Evolutionary conservation across 331 rosid genomes (phyloP), one percentile per base, ranked within the genome.

Genomic region (Malus hybrid): DNA sequence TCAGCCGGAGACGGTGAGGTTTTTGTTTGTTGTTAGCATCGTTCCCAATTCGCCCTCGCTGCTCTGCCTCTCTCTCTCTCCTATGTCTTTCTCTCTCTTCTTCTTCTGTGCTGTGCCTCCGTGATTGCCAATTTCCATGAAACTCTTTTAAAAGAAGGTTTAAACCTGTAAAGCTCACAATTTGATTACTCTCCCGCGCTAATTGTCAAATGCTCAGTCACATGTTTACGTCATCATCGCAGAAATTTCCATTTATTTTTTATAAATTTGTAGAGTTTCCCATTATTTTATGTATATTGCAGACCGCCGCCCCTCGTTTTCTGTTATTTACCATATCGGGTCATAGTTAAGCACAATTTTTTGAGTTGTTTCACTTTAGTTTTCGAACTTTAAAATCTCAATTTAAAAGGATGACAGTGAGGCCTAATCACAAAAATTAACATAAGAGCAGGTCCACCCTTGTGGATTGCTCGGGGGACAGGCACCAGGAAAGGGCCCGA

Each of bases 171-270:
- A 68, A 74, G 56, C 76, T 77, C 71, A 59, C 31, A 44, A 55
- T 85, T 83, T 75, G 71, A 80, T 88, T 79, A 77, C 83, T 59
- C 85, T 88, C 87, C 84, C 86, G 86, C 87, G 83, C 77, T 81
- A 83, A 72, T 82, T 63, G 70, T 34, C 39, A 64, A 64, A 3
- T 62, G 13, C 66, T 62, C 66, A 27, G 10, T 19, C 59, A 52
- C 8, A 52, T 52, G 20, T 52, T 39, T 6, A 59, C 14, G 33
- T 32, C 52, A 29, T 52, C 67, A 42, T 44, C 0, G 3, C 19
- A 14, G 10, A 15, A 29, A 31, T 33, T 20, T 7, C 67, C 28
- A 36, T 3, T 36, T 9, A 13, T 3, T 12, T 56, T 16, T 6
- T 24, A 1, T 39, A 16, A 52, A 44, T 68, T 69, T 6, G 46